Base-by-base conservation (phyloP, 1,284 basidiomycete genomes). In the Moesziomyces parantarcticus region DNA sequence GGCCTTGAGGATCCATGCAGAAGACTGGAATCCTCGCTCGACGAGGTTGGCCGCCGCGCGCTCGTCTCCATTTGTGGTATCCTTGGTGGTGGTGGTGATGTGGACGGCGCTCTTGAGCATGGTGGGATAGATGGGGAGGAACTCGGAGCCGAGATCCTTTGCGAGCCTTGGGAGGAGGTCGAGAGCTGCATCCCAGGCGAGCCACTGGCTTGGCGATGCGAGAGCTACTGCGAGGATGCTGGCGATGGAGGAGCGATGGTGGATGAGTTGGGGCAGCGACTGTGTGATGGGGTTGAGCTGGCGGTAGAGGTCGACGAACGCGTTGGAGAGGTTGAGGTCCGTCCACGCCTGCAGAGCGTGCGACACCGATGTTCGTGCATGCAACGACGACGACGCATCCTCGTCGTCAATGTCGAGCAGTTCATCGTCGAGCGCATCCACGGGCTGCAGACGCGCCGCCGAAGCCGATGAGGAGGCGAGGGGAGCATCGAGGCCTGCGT, bases 151-250 rank as follows among this genome's bases (percentile, higher is more conserved):
- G 16, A 83, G 63, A 26, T 83, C 82, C 25, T 72, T 73, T 4
- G 81, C 80, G 14, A 83, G 72, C n/a, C 81, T 75, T 1, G 81
- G 81, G n/a, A 83, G 58, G 11, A 83, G 73, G 45, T 83, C 82
- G 26, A 83, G 67, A 1, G 75, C 67, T 11, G 80, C 78, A 51
- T 83, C 81, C 70, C 75, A 82, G 0, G 79, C 80, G 4, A 81
- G 75, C 65, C 77, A 78, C 6, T 64, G 61, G 32, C 61, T 54
- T 0, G 45, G 58, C 9, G 51, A 47, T 0, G 64, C 58, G 2
- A 81, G 64, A 1, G 53, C 51, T 0, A 40, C 22, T 21, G 73
- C 60, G 5, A 83, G 67, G 5, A 52, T 44, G 1, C 46, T 18
- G 2, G 62, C 56, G 53, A 83, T 76, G 26, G 61, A 49, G 10